Evolutionary conservation across 2,329 filamentous ascomycete species (phyloP), one percentile per base, ranked within the genome.

Genomic region (Fusarium agapanthi): DNA sequence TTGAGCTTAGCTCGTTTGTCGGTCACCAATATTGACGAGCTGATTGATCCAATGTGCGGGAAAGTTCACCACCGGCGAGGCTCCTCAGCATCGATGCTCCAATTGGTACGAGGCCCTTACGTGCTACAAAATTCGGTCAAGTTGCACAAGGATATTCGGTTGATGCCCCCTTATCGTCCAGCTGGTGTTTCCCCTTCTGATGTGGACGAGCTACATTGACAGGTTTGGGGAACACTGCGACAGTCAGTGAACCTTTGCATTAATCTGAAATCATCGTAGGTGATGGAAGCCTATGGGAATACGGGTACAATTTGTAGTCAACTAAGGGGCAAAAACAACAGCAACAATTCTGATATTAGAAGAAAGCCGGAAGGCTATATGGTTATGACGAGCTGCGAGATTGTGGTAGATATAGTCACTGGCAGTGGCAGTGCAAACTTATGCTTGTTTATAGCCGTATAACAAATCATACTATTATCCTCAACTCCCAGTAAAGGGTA

Each of bases 161-260:
- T 80, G 20, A 76, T 71, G 6, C 60, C 69, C 7, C 69, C 72
- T 24, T 77, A 75, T 58, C 78, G 75, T 15, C 80, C 79, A 18
- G 26, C 53, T n/a, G 69, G 72, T 3, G 45, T 72, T 22, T 66
- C 67, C 18, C 71, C 75, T 11, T 71, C 79, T 65, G 80, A 82
- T 24, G 63, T 76, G 26, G 82, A 83, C 44, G 82, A 84, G 69
- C 68, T 83, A 47, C 80, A 80, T 62, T 81, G 69, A 78, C 26
- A 54, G n/a, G 22, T 24, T 24, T 28, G 12, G 28, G 18, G n/a
- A 12, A 32, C 12, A 30, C 11, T 5, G 16, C 7, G 13, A 28
- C 28, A 32, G 32, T 24, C 11, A 26, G 11, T n/a, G 20, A n/a
- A 30, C 20, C 8, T 40, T n/a, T 40, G 34, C 20, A 20, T 16